Percentiles rank a stretch among this genome's conserved stretches.
Conservation (phyloP, 2,329 filamentous ascomycete species). For the Clonostachys rhizophaga region DNA sequence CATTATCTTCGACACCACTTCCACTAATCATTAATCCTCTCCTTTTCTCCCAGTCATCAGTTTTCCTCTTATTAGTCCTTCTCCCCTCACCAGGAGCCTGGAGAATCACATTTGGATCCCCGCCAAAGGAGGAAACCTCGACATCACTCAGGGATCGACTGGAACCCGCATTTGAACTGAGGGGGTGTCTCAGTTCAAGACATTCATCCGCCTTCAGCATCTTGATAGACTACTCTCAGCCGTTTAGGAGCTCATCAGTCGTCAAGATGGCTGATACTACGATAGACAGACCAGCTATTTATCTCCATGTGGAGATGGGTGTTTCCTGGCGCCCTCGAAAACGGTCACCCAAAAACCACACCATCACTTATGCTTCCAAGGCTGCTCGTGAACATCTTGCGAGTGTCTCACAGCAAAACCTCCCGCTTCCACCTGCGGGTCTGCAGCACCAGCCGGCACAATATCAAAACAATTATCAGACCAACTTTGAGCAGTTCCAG, state of each 20-base stretch:
- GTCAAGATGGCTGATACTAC: conserved; percentile 10
- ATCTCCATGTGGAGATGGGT: conserved; percentile 46
- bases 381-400: conserved; percentile 33
- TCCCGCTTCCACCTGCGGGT: conserved; percentile 39
- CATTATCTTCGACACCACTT: no score
- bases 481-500: neutral
- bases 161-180: no score
- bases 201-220: neutral
- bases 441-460: conserved; percentile 16
- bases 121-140: no score
- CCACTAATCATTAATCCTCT: no score
- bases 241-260: neutral
- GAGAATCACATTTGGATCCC: no score
- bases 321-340: conserved; percentile 41
- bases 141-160: no score
- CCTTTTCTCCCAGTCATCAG: no score
- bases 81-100: no score
- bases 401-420: conserved; percentile 38
- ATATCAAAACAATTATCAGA: neutral
- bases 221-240: neutral
- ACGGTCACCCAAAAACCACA: conserved; percentile 30
- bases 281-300: conserved; percentile 24
- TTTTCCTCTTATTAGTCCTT: no score
- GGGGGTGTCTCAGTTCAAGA: no score
- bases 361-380: conserved; percentile 41